Base-by-base conservation (phyloP, 805 yeast genomes). In the Sungouiozyma intestinalis region DNA sequence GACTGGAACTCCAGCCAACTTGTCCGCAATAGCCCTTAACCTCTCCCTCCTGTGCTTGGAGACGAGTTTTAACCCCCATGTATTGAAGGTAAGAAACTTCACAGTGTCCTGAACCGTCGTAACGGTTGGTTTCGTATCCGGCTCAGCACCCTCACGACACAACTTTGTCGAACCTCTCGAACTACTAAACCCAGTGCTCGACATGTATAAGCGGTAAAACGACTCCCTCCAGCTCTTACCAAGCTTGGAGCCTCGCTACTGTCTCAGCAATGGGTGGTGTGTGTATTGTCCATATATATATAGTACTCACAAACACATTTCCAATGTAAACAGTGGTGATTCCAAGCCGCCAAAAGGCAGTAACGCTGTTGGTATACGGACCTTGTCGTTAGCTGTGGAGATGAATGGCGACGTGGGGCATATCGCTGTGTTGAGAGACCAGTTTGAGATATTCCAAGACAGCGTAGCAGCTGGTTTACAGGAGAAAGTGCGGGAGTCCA, bases 1-100 rank as follows among this genome's bases (percentile, higher is more conserved):
- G 17, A 14, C 27, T 13, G 2, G 6, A 2, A 14, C 35, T 2
- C 65, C 60, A 0, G 79, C 75, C 3, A 90, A 60, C 41, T 72
- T 64, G 37, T 77, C 72, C 0, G 94, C 95, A 27, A 92, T 83
- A 2, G 86, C 94, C 14, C 53, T 59, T 27, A 92, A 66, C 33
- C 98, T 69, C 48, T 70, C 71, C 31, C 64, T 60, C 24, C 98
- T 67, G 46, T 63, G 63, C 53, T 80, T 82, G n/a, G 96, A 79
- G 2, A 92, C 83, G 53, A 63, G 81, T 54, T 86, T 87, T 45
- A 92, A 67, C 1, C 98, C 98, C 97, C 96, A 86, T 1, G 82
- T 77, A 58, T 84, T 84, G 57, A 81, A 74, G 0, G 92, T 82
- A 20, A 84, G 66, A 32, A 84, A 65, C 47, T 66, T 74, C 15